phyloP scores from a whole-genome alignment of 2,329 filamentous ascomycete genomes.

The Aspergillus fischeri region DNA sequence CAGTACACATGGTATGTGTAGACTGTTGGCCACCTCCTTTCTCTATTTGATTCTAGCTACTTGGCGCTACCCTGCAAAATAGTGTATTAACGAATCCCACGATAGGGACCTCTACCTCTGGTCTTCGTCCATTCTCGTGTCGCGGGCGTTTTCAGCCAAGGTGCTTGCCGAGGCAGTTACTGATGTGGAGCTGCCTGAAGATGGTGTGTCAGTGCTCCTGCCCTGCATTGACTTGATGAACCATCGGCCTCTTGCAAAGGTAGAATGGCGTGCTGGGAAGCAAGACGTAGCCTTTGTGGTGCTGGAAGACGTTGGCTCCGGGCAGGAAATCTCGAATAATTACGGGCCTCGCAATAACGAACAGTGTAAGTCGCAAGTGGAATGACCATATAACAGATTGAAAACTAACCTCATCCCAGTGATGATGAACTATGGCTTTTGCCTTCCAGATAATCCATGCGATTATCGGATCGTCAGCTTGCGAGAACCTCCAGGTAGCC shows the following conservation, averaged over 20 bases:
- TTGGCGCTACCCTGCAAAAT: neutral
- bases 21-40: neutral
- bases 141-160: constrained; percentile 42
- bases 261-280: constrained; percentile 53
- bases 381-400: neutral
- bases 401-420: constrained; percentile 21
- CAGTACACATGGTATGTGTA: constrained; percentile 37
- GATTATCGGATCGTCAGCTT: constrained; percentile 43
- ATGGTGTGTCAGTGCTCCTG: constrained; percentile 65
- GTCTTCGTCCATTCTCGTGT: constrained; percentile 43
- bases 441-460: constrained; percentile 39
- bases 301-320: constrained; percentile 46
- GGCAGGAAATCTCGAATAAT: constrained; percentile 62
- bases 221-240: constrained; percentile 71
- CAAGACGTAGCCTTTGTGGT: constrained; percentile 40
- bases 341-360: constrained; percentile 74
- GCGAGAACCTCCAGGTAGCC: constrained; percentile 36
- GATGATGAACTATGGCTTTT: constrained; percentile 46
- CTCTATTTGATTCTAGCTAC: constrained; percentile 5
- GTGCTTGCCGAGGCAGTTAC: constrained; percentile 36
- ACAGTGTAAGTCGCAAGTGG: constrained; percentile 43
- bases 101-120: constrained; percentile 44
- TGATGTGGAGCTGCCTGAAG: constrained; percentile 41
- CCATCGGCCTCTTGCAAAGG: constrained; percentile 58
- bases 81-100: neutral